Conservation (phyloP, 768 basidiomycete species). For the Mycena alexandri region DNA sequence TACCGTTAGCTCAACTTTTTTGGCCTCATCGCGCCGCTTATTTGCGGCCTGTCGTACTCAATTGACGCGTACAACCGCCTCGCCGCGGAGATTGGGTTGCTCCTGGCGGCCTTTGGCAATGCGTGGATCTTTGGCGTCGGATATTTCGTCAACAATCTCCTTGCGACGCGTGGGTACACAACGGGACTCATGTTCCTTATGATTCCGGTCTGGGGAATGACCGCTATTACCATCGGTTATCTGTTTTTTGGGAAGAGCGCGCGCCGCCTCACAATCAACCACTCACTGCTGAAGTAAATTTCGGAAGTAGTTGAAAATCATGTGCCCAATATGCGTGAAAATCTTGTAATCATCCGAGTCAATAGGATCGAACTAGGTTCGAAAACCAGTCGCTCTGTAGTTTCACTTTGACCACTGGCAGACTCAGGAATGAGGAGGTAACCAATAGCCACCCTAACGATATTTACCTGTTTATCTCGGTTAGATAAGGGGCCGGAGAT, state of each 20-base stretch:
- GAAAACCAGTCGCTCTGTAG: too few relatives aligned
- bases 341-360: too few relatives aligned
- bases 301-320: too few relatives aligned
- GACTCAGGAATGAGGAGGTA: too few relatives aligned
- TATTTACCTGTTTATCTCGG: too few relatives aligned
- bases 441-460: too few relatives aligned
- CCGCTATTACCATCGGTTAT: slow-evolving; percentile 23
- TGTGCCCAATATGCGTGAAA: too few relatives aligned
- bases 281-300: slow-evolving; percentile 16
- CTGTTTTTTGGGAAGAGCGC: slow-evolving; percentile 26
- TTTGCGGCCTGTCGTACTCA: slow-evolving; percentile 26
- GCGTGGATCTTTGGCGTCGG: slow-evolving; percentile 28
- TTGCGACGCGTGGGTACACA: slow-evolving; percentile 18
- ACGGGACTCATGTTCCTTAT: slow-evolving; percentile 27
- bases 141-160: slow-evolving; percentile 24
- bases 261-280: slow-evolving; percentile 19
- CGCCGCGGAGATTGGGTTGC: slow-evolving; percentile 25
- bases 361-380: too few relatives aligned
- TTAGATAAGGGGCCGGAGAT: too few relatives aligned
- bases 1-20: slow-evolving; percentile 21
- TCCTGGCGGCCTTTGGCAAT: slow-evolving; percentile 27
- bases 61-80: slow-evolving; percentile 32
- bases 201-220: slow-evolving; percentile 28
- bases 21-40: slow-evolving; percentile 27
- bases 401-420: too few relatives aligned